Percentiles rank a stretch among this genome's conserved stretches.
Evolutionary conservation across 2,329 filamentous ascomycete species (phyloP).

Genomic region (Phoma sp.): DNA sequence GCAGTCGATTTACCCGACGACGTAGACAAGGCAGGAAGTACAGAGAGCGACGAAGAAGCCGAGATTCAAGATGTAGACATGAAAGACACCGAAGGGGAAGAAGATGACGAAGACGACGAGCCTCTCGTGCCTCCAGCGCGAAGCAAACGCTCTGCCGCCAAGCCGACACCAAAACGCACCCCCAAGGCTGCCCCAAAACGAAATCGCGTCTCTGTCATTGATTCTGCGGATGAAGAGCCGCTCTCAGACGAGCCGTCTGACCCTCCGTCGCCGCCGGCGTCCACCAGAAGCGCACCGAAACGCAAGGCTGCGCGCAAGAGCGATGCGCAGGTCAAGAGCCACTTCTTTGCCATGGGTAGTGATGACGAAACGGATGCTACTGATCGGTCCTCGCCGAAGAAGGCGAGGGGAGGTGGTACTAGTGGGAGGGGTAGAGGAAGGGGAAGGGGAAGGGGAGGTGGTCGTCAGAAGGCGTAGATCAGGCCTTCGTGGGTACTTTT

Average conservation of each 20-base stretch:
- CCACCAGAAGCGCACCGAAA: slow-evolving; percentile 27
- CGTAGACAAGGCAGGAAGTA: slow-evolving; percentile 1
- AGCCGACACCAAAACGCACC: neutral
- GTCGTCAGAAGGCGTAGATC: neutral
- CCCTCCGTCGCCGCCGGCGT: slow-evolving; percentile 9
- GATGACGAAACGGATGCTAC: slow-evolving; percentile 44
- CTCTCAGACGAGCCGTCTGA: slow-evolving; percentile 17
- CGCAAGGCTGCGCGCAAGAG: slow-evolving; percentile 37
- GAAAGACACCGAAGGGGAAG: slow-evolving; percentile 2
- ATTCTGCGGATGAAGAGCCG: slow-evolving; percentile 18
- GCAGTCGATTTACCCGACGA: slow-evolving; percentile 28
- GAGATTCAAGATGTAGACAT: slow-evolving; percentile 3
- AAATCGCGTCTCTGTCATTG: slow-evolving; percentile 14
- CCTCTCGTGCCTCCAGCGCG: slow-evolving; percentile 11
- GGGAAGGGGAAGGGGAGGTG: neutral
- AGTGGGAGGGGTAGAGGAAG: slow-evolving; percentile 17
- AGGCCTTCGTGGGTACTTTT: neutral
- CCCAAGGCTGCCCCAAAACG: slow-evolving; percentile 7
- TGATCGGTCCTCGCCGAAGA: slow-evolving; percentile 31
- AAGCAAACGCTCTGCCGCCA: slow-evolving; percentile 16
- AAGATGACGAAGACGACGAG: slow-evolving; percentile 37
- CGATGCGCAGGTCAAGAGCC: slow-evolving; percentile 40
- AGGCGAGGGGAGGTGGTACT: slow-evolving; percentile 13
- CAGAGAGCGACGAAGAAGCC: neutral
- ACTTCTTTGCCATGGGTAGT: slow-evolving; percentile 40